Base-by-base conservation (phyloP, 2,329 filamentous ascomycete genomes). In the Neocucurbitaria cava region DNA sequence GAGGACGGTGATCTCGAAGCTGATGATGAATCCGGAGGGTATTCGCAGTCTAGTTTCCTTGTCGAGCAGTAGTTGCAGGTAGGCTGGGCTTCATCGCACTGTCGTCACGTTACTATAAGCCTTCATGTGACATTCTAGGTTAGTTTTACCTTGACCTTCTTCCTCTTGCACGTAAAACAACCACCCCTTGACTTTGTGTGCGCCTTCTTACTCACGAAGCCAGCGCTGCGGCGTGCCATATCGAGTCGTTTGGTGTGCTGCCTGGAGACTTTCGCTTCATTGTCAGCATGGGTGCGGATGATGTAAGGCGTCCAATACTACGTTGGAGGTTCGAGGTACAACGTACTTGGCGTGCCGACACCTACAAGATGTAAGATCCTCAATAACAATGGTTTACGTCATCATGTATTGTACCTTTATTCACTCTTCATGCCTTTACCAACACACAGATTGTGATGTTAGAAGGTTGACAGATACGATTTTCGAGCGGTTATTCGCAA, bases 61-160 rank as follows among this genome's bases (percentile, higher is more conserved):
- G 66, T 36, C 5, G 46, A 46, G 46, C 71, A 74, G 41, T 74
- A 74, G 7, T 49, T 48, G 49, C 71, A 74, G 8, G 15, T 17
- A 23, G 69, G 71, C 15, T 62, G 61, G 5, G 35, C 21, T 52
- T 74, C 70, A 58, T 74, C 69, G 46, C 71, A 74, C 71, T 74
- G 31, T 21, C 9, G 10, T 28, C 6, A 30, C 0, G 45, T 58
- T 26, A 61, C 11, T 51, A 8, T 47, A 28, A 51, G 24, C n/a
- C 10, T 5, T 24, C n/a, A 13, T 1, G 36, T 41, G n/a, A 17
- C 7, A 3, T 15, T 35, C 21, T 11, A 4, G 11, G 8, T 38
- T 1, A 33, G 28, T 21, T 41, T 33, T 58, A 73, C 71, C 64
- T 74, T 74, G 9, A 73, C 68, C 52, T 72, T 74, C 59, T 72